Conservation (phyloP, 345 rosid genomes). For the Citrus unshiu region DNA sequence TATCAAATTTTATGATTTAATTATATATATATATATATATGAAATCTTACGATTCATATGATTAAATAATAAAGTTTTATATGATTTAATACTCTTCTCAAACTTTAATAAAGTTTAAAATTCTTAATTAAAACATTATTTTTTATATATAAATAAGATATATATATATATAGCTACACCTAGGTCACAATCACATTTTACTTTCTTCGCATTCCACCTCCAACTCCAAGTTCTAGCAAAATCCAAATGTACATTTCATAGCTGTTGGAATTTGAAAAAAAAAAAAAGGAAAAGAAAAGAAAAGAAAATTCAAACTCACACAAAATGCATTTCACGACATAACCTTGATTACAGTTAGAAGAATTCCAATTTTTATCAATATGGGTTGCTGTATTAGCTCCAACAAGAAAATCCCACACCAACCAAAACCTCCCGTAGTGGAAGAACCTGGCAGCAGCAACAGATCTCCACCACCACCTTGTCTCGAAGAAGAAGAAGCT, state of each 20-base stretch:
- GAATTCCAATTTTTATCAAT: neutral
- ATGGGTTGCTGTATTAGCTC: constrained; percentile 70
- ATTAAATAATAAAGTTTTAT: too few species aligned
- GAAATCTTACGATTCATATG: too few species aligned
- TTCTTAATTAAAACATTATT: too few species aligned
- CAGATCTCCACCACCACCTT: constrained; percentile 21
- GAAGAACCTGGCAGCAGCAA: neutral
- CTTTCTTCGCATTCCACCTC: neutral
- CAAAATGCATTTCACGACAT: neutral
- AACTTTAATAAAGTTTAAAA: too few species aligned
- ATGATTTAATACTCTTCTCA: too few species aligned
- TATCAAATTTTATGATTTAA: too few species aligned
- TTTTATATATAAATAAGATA: neutral
- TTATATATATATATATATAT: too few species aligned
- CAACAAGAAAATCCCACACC: constrained; percentile 13
- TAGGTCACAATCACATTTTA: neutral
- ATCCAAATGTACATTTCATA: neutral
- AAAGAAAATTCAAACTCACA: neutral
- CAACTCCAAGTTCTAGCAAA: neutral
- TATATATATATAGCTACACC: neutral
- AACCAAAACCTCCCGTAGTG: constrained; percentile 8
- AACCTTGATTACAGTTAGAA: neutral
- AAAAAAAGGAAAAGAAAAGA: too few species aligned
- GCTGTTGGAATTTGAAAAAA: neutral
- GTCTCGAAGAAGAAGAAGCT: constrained; percentile 60